Evolutionary conservation across 345 rosid species (phyloP).

Genomic region (Corchorus olitorius): DNA sequence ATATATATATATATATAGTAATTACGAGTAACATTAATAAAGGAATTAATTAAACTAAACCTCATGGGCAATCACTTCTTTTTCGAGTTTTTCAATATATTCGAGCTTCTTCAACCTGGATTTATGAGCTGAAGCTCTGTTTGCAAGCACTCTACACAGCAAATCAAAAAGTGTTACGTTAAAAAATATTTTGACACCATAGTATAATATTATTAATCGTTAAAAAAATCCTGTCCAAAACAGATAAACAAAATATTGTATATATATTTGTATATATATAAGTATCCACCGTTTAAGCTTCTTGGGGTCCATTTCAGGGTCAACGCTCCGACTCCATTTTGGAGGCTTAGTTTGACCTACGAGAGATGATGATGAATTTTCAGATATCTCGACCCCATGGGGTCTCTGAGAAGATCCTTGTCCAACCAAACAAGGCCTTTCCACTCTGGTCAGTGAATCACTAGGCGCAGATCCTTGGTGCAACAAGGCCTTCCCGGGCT

Average conservation of each 20-base stretch:
- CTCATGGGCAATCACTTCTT: background rate
- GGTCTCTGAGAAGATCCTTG: background rate
- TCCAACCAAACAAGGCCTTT: background rate
- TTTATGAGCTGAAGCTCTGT: constrained; percentile 12
- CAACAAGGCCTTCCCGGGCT: background rate
- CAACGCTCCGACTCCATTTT: background rate
- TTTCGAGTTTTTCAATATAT: constrained; percentile 1
- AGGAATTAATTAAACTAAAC: constrained; percentile 1
- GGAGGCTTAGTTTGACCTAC: background rate
- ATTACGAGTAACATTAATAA: background rate
- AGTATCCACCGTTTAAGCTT: constrained; percentile 1
- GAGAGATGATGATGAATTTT: background rate
- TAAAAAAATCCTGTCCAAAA: background rate
- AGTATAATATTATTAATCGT: too few relatives aligned
- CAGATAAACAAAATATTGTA: background rate
- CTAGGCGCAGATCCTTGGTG: background rate
- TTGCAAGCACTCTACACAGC: background rate
- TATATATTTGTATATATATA: background rate
- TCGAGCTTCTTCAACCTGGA: background rate
- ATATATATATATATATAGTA: too few relatives aligned
- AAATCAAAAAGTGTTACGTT: background rate
- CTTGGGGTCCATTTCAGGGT: background rate
- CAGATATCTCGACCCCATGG: background rate
- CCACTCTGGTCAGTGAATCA: background rate
- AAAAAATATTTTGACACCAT: background rate